Conservation (phyloP, 1,139 yeast genomes). For the Geotrichum fermentans region DNA sequence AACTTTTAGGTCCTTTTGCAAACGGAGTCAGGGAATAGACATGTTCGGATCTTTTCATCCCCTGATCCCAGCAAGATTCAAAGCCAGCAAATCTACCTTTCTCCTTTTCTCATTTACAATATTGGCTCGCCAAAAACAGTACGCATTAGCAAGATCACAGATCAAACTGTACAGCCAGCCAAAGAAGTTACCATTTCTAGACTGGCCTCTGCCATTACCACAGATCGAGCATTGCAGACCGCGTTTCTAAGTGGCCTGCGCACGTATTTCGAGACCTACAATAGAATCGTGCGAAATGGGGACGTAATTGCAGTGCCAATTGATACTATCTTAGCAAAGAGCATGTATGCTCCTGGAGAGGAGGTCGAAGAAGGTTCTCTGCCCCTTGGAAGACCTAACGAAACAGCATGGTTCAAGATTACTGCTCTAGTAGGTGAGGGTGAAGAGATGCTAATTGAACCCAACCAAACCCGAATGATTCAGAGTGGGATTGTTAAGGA, state of each 20-base stretch:
- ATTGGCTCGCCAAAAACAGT: constrained; percentile 41
- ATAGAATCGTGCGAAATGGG: constrained; percentile 55
- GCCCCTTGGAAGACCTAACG: constrained; percentile 63
- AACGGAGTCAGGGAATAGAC: constrained; percentile 26
- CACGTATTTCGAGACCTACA: constrained; percentile 52
- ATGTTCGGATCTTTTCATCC: constrained; percentile 53
- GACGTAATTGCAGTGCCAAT: constrained; percentile 75
- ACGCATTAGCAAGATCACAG: constrained; percentile 17
- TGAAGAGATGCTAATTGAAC: constrained; percentile 56
- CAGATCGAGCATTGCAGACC: constrained; percentile 62
- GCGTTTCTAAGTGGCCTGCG: constrained; percentile 61
- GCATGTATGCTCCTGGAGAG: constrained; percentile 44
- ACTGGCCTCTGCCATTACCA: constrained; percentile 64
- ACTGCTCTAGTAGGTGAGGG: constrained; percentile 40
- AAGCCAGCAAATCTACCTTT: constrained; percentile 46
- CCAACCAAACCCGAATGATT: constrained; percentile 58
- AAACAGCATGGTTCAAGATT: constrained; percentile 79
- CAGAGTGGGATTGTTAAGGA: constrained; percentile 52
- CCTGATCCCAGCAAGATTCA: constrained; percentile 56
- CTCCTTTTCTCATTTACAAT: constrained; percentile 62
- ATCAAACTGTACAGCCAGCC: constrained; percentile 39
- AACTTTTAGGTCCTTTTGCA: constrained; percentile 16
- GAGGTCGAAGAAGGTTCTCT: constrained; percentile 22
- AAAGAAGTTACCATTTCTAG: constrained; percentile 57
- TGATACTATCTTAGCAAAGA: constrained; percentile 63